Conservation (phyloP, 2,329 filamentous ascomycete species). For the Dactylellina leptospora region DNA sequence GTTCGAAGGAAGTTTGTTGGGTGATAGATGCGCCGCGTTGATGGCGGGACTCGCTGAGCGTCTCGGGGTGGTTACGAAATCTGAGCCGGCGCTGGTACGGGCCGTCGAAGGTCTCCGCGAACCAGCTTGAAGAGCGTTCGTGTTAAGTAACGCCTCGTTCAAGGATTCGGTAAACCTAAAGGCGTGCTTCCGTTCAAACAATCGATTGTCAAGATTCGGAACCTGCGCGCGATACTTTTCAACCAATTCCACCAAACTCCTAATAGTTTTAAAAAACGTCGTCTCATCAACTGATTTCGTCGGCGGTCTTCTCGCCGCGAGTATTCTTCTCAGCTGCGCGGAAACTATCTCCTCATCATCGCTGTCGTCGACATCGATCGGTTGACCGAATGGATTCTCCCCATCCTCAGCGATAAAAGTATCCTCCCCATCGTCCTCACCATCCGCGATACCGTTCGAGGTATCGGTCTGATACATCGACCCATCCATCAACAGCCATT, state of each 20-base stretch:
- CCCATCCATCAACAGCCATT: constrained; percentile 85
- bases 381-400: constrained; percentile 18
- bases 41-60: constrained; percentile 43
- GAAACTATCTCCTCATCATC: constrained; percentile 43
- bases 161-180: constrained; percentile 64
- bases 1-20: constrained; percentile 13
- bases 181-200: constrained; percentile 64
- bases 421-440: constrained; percentile 58
- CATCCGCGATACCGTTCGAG: constrained; percentile 59
- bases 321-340: constrained; percentile 45
- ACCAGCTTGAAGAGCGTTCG: constrained; percentile 54
- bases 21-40: constrained; percentile 33
- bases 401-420: constrained; percentile 54
- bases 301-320: constrained; percentile 60
- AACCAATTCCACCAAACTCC: constrained; percentile 61
- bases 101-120: constrained; percentile 30
- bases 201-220: constrained; percentile 63
- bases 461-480: constrained; percentile 67
- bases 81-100: constrained; percentile 16
- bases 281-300: constrained; percentile 29
- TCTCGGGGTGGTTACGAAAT: constrained; percentile 35
- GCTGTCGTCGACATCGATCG: constrained; percentile 21
- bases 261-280: constrained; percentile 59
- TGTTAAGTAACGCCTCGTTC: constrained; percentile 59
- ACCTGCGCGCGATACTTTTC: constrained; percentile 63